Evolutionary conservation across 179 eudicot genomes (phyloP).

Genomic region (Beta corolliflora): DNA sequence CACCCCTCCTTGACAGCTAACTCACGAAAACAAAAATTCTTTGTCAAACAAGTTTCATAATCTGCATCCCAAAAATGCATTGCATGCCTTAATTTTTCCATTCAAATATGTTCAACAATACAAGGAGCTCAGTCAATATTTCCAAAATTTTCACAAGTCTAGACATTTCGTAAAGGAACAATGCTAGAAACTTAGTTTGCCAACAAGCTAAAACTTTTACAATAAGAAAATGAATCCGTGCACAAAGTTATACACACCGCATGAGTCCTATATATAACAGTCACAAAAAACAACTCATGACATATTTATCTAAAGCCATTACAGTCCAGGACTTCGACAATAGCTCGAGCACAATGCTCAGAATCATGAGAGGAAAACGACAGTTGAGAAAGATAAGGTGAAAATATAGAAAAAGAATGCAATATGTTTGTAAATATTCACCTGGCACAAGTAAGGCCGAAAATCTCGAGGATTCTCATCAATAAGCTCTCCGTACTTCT

Average conservation of each 20-base stretch:
- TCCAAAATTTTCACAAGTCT: background rate
- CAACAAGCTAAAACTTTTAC: background rate
- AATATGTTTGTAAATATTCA: slow-evolving; percentile 20
- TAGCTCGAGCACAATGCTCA: background rate
- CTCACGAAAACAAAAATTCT: background rate
- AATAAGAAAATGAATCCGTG: background rate
- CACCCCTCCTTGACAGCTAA: too few species aligned
- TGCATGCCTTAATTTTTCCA: background rate
- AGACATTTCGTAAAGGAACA: background rate
- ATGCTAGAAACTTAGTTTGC: background rate
- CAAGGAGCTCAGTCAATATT: background rate
- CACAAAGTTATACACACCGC: background rate
- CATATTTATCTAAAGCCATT: background rate
- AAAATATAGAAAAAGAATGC: background rate
- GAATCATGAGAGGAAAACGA: background rate
- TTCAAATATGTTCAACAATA: background rate
- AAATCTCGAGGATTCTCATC: slow-evolving; percentile 89
- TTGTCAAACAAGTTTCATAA: too few species aligned
- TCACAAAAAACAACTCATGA: background rate
- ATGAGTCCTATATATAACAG: background rate
- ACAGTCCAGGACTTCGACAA: background rate
- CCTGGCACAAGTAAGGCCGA: slow-evolving; percentile 97
- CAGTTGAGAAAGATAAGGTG: background rate
- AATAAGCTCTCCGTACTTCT: slow-evolving; percentile 56
- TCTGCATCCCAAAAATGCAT: background rate